These are phyloP conservation scores for Larix kaempferi DNA, from an alignment of 75 land plant species.

Conservation along the genomic window DNA sequence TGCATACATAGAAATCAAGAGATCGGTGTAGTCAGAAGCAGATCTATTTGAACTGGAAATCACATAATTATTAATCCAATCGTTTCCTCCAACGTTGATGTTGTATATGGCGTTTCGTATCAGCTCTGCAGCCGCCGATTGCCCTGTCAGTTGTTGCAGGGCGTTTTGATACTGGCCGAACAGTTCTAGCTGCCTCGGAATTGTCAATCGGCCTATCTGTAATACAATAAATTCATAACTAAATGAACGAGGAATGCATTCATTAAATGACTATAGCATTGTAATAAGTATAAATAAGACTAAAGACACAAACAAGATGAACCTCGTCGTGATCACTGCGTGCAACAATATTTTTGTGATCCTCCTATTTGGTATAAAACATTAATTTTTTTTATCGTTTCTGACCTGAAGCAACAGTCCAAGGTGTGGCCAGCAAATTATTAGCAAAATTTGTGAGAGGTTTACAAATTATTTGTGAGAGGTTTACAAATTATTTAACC, in stretches of 20 bases:
- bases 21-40: conserved; percentile 14
- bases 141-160: conserved; percentile 12
- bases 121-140: conserved; percentile 15
- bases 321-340: too few relatives aligned
- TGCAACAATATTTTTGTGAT: too few relatives aligned
- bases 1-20: conserved; percentile 10
- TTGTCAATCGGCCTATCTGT: conserved; percentile 16
- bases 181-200: conserved; percentile 23
- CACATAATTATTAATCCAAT: conserved; percentile 36
- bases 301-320: too few relatives aligned
- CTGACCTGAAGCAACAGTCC: too few relatives aligned
- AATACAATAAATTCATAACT: not conserved
- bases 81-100: conserved; percentile 31
- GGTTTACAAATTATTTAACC: too few relatives aligned
- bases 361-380: too few relatives aligned
- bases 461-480: too few relatives aligned
- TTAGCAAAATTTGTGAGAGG: too few relatives aligned
- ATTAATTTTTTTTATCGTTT: too few relatives aligned
- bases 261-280: too few relatives aligned
- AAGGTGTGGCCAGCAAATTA: too few relatives aligned
- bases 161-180: conserved; percentile 21
- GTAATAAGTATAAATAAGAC: too few relatives aligned
- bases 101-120: conserved; percentile 18
- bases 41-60: conserved; percentile 5
- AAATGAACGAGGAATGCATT: not conserved